A percentile compares a stretch with the other conserved stretches of the same genome.
Evolutionary conservation across 2,329 filamentous ascomycete species (phyloP).

Genomic region (Fusarium veterinarium): DNA sequence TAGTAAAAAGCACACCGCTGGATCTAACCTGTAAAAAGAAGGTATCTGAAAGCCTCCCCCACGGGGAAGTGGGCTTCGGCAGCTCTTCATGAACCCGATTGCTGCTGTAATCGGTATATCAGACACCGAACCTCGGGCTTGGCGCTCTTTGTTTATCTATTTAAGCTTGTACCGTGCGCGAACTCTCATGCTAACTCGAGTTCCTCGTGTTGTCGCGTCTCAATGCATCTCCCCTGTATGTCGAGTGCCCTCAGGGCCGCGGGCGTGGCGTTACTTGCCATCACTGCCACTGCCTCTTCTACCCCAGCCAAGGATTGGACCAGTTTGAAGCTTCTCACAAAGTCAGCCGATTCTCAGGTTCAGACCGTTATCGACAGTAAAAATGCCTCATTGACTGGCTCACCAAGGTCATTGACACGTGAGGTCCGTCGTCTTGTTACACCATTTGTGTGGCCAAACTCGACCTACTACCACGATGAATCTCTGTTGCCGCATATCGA

Average conservation of each 20-base stretch:
- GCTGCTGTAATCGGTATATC: conserved; percentile 1
- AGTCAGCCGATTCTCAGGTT: neutral
- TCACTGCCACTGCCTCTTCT: neutral
- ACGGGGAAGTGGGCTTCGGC: conserved; percentile 9
- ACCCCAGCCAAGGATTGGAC: neutral
- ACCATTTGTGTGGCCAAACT: conserved; percentile 16
- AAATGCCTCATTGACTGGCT: conserved; percentile 6
- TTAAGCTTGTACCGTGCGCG: neutral
- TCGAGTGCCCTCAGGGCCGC: neutral
- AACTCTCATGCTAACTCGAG: neutral
- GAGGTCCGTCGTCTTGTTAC: conserved; percentile 12
- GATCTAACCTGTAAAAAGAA: neutral
- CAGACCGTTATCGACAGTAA: neutral
- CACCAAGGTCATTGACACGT: conserved; percentile 1
- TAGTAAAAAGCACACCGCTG: neutral
- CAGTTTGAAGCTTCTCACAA: conserved; percentile 8
- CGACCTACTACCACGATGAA: conserved; percentile 11
- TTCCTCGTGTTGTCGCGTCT: too few relatives aligned
- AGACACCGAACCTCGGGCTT: conserved; percentile 23
- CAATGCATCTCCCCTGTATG: neutral
- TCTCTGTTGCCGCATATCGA: conserved; percentile 1
- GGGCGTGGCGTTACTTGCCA: neutral
- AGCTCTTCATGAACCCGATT: neutral
- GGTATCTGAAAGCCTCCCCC: neutral
- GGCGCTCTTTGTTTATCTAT: neutral